These are phyloP conservation scores for Chrysoporthe puriensis DNA, from an alignment of 2,329 filamentous ascomycete species.

Conservation along the genomic window DNA sequence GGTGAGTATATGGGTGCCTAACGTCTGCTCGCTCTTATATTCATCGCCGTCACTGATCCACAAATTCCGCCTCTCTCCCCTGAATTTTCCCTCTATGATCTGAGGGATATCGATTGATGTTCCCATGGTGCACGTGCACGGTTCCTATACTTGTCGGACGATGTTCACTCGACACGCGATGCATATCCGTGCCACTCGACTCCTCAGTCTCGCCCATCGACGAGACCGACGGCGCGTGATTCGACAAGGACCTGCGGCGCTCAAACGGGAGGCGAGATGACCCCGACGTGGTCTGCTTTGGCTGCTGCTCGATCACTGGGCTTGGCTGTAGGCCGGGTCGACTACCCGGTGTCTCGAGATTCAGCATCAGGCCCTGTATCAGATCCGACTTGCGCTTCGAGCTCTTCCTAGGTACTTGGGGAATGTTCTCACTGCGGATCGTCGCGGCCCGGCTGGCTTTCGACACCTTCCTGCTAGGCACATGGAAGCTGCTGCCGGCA, in stretches of 20 bases:
- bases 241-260: constrained; percentile 54
- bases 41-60: constrained; percentile 41
- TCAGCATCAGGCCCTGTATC: constrained; percentile 35
- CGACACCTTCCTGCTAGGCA: constrained; percentile 67
- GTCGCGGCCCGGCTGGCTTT: constrained; percentile 52
- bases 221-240: constrained; percentile 54
- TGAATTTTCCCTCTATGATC: constrained; percentile 50
- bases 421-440: constrained; percentile 42
- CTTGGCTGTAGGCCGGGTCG: constrained; percentile 33
- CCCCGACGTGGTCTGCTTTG: constrained; percentile 31
- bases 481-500: constrained; percentile 60
- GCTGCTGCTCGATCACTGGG: constrained; percentile 20
- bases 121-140: constrained; percentile 63
- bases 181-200: constrained; percentile 37
- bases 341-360: constrained; percentile 42
- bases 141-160: constrained; percentile 58
- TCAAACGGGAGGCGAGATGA: constrained; percentile 59
- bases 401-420: constrained; percentile 72
- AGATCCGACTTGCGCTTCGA: constrained; percentile 63
- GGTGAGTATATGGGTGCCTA: background rate
- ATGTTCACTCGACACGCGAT: constrained; percentile 41
- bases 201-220: constrained; percentile 54
- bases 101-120: constrained; percentile 58
- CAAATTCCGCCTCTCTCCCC: constrained; percentile 60
- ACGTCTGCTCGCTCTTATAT: background rate